A percentile compares a stretch with the other conserved stretches of the same genome.
Conservation (phyloP, 148 eudicot genomes). For the Polygonum maritimum region DNA sequence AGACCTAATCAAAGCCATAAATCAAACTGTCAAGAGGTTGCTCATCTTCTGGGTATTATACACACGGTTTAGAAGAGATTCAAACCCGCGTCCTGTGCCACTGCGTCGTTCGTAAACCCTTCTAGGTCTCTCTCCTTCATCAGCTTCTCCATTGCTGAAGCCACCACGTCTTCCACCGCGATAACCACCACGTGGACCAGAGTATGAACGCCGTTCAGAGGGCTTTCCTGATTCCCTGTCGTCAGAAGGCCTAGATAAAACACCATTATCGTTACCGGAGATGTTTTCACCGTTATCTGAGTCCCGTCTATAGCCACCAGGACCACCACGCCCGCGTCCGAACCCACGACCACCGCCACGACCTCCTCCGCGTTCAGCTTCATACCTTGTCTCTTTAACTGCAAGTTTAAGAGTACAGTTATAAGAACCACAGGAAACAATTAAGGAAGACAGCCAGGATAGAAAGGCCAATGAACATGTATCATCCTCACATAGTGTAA, state of each 20-base stretch:
- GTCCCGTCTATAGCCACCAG: constrained; percentile 41
- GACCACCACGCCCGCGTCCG: constrained; percentile 45
- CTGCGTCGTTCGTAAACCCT: constrained; percentile 77
- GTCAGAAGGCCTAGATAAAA: constrained; percentile 29
- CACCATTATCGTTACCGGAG: constrained; percentile 34
- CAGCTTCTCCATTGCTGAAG: constrained; percentile 50
- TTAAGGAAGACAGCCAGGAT: background rate
- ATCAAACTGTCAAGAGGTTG: background rate
- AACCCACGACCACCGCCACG: constrained; percentile 43
- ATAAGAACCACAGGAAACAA: background rate
- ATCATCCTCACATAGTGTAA: no score
- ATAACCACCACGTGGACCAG: constrained; percentile 42
- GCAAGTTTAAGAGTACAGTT: background rate
- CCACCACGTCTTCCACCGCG: constrained; percentile 84
- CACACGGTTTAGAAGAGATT: background rate
- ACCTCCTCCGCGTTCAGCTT: constrained; percentile 47
- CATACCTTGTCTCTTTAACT: constrained; percentile 68
- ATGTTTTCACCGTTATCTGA: constrained; percentile 24
- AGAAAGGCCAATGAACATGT: background rate
- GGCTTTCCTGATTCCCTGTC: constrained; percentile 41
- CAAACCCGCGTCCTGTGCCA: constrained; percentile 75
- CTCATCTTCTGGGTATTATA: background rate
- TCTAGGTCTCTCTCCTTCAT: constrained; percentile 59
- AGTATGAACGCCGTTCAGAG: constrained; percentile 31
- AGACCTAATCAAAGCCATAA: constrained; percentile 23